A percentile compares a stretch with the other conserved stretches of the same genome.
phyloP scores from a whole-genome alignment of 352 stramenopile genomes.

The Phytophthora pseudosyringae region DNA sequence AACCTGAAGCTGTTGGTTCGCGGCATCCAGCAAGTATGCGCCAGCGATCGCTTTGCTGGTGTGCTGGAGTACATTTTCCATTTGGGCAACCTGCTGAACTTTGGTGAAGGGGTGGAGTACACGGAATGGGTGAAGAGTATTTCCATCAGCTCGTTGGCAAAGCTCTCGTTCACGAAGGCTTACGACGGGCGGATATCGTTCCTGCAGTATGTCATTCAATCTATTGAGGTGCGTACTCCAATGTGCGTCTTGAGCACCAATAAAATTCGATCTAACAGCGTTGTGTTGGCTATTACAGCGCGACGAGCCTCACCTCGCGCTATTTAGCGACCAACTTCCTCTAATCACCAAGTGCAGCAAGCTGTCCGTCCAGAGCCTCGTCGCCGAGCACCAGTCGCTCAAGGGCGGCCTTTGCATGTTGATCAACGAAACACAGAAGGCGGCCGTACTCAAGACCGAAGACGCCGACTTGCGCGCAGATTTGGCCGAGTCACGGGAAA shows the following conservation, averaged over 20 bases:
- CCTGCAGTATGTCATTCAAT: constrained; percentile 83
- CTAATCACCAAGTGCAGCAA: constrained; percentile 71
- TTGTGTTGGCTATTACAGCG: constrained; percentile 37
- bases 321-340: constrained; percentile 69
- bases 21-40: constrained; percentile 74
- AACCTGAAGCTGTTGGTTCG: constrained; percentile 74
- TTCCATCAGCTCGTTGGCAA: constrained; percentile 76
- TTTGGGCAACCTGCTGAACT: constrained; percentile 72
- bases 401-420: constrained; percentile 63
- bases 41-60: constrained; percentile 64
- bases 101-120: constrained; percentile 58
- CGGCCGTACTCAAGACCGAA: constrained; percentile 36
- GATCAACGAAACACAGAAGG: constrained; percentile 58
- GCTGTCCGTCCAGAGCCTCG: constrained; percentile 63
- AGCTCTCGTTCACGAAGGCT: constrained; percentile 84
- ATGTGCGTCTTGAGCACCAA: neutral
- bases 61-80: constrained; percentile 77
- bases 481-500: constrained; percentile 40
- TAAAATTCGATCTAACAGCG: constrained; percentile 5
- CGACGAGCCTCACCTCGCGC: constrained; percentile 63
- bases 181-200: constrained; percentile 78
- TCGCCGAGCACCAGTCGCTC: constrained; percentile 64
- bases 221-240: constrained; percentile 51
- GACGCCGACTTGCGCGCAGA: constrained; percentile 30
- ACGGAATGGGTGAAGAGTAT: constrained; percentile 65